Conservation (phyloP, 2,329 filamentous ascomycete species). For the Scedosporium dehoogii region DNA sequence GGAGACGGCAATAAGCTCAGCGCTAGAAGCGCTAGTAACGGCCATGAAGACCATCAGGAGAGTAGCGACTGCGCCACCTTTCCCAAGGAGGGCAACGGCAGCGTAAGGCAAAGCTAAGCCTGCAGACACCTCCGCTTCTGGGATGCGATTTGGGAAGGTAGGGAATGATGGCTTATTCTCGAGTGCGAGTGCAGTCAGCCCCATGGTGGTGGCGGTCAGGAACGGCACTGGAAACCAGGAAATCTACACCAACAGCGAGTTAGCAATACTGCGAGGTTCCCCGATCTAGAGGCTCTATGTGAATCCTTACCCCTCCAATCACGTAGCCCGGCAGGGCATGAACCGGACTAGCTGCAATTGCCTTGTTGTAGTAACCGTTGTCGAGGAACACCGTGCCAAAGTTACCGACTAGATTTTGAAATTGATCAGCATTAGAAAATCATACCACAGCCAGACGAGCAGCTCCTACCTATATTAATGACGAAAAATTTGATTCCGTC, state of each 20-base stretch:
- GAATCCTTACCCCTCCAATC: slow-evolving; percentile 60
- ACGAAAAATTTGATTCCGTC: slow-evolving; percentile 85
- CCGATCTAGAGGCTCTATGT: not conserved
- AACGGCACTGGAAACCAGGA: slow-evolving; percentile 87
- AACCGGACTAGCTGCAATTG: slow-evolving; percentile 77
- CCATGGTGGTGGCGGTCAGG: slow-evolving; percentile 82
- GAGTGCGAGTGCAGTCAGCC: slow-evolving; percentile 68
- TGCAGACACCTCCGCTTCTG: slow-evolving; percentile 63
- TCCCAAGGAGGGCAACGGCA: slow-evolving; percentile 72
- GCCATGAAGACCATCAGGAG: slow-evolving; percentile 83
- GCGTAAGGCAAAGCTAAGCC: slow-evolving; percentile 80
- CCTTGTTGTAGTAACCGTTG: slow-evolving; percentile 89
- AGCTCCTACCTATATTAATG: slow-evolving; percentile 51
- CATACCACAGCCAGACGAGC: not conserved
- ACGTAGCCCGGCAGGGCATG: slow-evolving; percentile 84
- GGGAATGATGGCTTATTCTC: slow-evolving; percentile 65
- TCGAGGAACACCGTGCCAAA: slow-evolving; percentile 80
- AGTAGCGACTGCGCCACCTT: slow-evolving; percentile 68
- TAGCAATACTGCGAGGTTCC: not conserved
- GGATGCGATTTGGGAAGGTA: slow-evolving; percentile 63
- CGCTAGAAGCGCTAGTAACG: slow-evolving; percentile 73
- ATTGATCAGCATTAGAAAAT: not conserved
- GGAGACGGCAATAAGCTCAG: slow-evolving; percentile 78
- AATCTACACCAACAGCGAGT: not conserved
- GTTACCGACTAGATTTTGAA: slow-evolving; percentile 51